Evolutionary conservation across 2,329 filamentous ascomycete species (phyloP).

Genomic region (Davidsoniella virescens): DNA sequence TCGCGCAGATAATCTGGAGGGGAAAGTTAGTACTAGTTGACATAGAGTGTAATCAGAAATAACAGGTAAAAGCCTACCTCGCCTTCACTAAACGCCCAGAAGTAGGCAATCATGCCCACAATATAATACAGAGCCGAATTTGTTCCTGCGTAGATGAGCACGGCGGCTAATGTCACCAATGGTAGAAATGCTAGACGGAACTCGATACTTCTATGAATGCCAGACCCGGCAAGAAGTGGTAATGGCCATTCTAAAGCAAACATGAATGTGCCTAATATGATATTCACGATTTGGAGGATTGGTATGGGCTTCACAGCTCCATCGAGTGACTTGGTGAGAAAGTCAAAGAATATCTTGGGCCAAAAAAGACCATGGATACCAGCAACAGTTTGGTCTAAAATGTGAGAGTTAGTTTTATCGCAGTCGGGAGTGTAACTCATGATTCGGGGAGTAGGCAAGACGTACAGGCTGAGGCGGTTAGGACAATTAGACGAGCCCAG

Average conservation of each 20-base stretch:
- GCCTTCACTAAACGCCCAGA: conserved; percentile 94
- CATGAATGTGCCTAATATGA: conserved; percentile 62
- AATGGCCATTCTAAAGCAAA: conserved; percentile 88
- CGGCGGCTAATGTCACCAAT: conserved; percentile 54
- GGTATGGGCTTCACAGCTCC: conserved; percentile 75
- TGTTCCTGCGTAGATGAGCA: conserved; percentile 79
- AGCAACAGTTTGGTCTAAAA: conserved; percentile 67
- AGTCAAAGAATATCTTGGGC: conserved; percentile 99
- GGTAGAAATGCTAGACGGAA: conserved; percentile 70
- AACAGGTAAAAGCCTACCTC: conserved; percentile 49
- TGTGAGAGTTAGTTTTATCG: neutral
- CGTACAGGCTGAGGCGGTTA: conserved; percentile 67
- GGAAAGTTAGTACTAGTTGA: neutral
- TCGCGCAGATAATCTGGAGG: conserved; percentile 45
- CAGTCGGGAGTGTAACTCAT: neutral
- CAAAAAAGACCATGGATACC: conserved; percentile 85
- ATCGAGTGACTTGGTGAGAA: conserved; percentile 80
- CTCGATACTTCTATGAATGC: conserved; percentile 76
- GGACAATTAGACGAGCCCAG: conserved; percentile 85
- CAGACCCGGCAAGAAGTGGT: conserved; percentile 55
- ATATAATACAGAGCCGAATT: conserved; percentile 87
- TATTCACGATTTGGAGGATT: conserved; percentile 75
- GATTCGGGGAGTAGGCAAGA: conserved; percentile 12
- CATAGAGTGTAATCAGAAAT: neutral
- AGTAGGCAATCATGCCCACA: conserved; percentile 72